phyloP scores from a whole-genome alignment of 768 basidiomycete species.

The Russula sp. region DNA sequence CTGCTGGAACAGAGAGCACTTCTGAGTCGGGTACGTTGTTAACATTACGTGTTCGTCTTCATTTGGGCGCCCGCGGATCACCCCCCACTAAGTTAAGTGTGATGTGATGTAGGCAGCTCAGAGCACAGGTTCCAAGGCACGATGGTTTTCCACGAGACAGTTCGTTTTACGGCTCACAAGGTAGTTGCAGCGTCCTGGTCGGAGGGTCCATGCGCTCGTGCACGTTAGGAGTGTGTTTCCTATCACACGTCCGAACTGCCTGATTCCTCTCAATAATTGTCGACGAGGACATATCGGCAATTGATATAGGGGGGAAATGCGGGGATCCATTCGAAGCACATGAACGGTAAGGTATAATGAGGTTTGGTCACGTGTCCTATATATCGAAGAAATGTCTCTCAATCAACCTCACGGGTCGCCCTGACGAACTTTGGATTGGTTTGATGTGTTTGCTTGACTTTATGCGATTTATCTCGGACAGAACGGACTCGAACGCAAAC shows the following conservation, averaged over 20 bases:
- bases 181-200: too few species aligned
- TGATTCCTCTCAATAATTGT: too few species aligned
- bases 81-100: too few species aligned
- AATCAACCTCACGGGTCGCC: background rate
- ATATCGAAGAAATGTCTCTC: constrained; percentile 19
- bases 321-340: too few species aligned
- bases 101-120: too few species aligned
- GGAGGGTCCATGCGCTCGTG: background rate
- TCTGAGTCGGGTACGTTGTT: too few species aligned
- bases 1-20: too few species aligned
- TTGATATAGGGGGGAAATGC: too few species aligned
- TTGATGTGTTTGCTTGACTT: constrained; percentile 94
- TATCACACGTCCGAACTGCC: too few species aligned
- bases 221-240: background rate
- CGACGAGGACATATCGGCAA: too few species aligned
- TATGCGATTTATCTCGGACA: constrained; percentile 95
- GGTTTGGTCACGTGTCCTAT: background rate
- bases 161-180: background rate
- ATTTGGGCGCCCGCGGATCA: too few species aligned
- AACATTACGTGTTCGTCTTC: too few species aligned
- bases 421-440: constrained; percentile 43
- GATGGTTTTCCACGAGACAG: background rate
- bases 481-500: constrained; percentile 93
- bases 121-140: background rate
- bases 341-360: background rate